Conservation (phyloP, 2,329 filamentous ascomycete species). For the Phyllosticta ampelicida region DNA sequence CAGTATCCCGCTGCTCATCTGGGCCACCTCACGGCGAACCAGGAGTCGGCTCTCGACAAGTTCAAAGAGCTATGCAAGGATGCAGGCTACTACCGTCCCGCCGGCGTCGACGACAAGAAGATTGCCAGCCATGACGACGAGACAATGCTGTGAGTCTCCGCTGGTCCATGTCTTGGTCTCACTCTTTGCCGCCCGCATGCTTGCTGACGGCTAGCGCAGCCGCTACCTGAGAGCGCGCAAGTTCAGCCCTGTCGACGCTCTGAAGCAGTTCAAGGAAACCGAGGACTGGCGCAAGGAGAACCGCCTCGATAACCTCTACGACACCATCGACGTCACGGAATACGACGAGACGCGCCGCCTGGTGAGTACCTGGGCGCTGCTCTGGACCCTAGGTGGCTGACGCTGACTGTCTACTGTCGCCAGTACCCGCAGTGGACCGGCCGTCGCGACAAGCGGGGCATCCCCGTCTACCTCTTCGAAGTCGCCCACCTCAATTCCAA, state of each 20-base stretch:
- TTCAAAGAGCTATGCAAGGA: constrained; percentile 63
- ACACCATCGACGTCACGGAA: constrained; percentile 73
- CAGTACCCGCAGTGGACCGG: constrained; percentile 95
- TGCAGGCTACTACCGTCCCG: constrained; percentile 51
- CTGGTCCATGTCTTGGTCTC: too few species aligned
- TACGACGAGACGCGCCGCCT: constrained; percentile 72
- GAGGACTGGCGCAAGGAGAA: constrained; percentile 79
- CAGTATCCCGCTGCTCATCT: constrained; percentile 69
- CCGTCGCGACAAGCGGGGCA: constrained; percentile 78
- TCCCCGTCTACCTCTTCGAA: constrained; percentile 85
- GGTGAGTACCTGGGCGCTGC: constrained; percentile 39
- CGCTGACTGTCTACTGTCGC: constrained; percentile 17
- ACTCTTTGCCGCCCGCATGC: neutral
- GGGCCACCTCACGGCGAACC: constrained; percentile 59
- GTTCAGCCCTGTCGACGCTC: constrained; percentile 68
- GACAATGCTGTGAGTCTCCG: constrained; percentile 52
- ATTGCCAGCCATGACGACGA: constrained; percentile 60
- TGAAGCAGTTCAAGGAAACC: constrained; percentile 75
- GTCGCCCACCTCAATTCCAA: constrained; percentile 75
- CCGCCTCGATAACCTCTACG: constrained; percentile 67
- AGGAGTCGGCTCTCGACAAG: constrained; percentile 54
- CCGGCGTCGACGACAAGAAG: constrained; percentile 20
- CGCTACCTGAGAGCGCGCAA: constrained; percentile 78
- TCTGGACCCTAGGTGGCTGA: constrained; percentile 3
- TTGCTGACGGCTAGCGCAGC: constrained; percentile 33